Evolutionary conservation across 345 rosid genomes (phyloP), one percentile per base, ranked within the genome.

Genomic region (Salix udensis): DNA sequence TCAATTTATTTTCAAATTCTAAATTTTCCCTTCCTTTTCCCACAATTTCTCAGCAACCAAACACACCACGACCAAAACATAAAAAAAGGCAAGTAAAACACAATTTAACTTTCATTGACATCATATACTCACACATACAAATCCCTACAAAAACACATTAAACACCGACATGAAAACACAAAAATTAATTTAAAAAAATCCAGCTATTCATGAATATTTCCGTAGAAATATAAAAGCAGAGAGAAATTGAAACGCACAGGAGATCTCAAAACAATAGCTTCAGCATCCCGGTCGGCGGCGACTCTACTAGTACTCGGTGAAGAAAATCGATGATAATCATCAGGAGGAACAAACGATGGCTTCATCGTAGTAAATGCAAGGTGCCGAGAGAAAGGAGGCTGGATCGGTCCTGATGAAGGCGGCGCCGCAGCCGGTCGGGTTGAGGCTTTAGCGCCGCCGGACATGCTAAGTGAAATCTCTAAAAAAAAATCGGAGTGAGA

Each of bases 361-460:
- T 90, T 91, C 26, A 85, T 90, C 37, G 92, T 73, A 70, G 91
- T 88, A 68, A 90, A 95, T 23, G 94, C 90, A 23, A 90, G 84
- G 84, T 93, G 96, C 19, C 98, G 90, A 46, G 88, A 81, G 24
- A 86, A 81, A 11, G 94, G 96, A 40, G 90, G 97, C n/a, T 91
- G 83, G 60, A 91, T 84, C 85, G 93, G 87, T 0, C 80, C 76
- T 0, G 75, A 26, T 5, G 81, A 39, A 26, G 74, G 68, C 30
- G 74, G 65, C 2, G 79, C 62, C 60, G 89, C 52, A 9, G 82
- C 75, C 31, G 84, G 76, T n/a, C 74, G 79, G 40, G 75, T 68
- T 39, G 92, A 79, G 52, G 91, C 87, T 74, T 89, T 81, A 70
- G 90, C 82, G 66, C 83, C 80, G 70, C 88, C 87, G 53, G 96